Percentiles rank a stretch among this genome's conserved stretches.
Evolutionary conservation across 148 eudicot genomes (phyloP).

Genomic region (Fagopyrum tataricum): DNA sequence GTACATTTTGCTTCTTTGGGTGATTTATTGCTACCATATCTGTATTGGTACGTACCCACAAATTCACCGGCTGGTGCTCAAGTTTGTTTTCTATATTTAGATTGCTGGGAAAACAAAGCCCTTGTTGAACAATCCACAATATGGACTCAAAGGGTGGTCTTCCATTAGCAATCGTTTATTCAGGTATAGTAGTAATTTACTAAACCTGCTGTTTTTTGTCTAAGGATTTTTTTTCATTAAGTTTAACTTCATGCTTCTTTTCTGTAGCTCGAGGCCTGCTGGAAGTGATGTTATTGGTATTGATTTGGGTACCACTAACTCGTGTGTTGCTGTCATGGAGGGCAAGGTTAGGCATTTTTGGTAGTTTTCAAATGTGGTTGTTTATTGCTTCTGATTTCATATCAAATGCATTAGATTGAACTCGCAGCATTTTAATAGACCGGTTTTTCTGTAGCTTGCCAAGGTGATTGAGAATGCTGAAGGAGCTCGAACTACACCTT

Average conservation of each 20-base stretch:
- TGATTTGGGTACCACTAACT: conserved; percentile 21
- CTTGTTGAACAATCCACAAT: not conserved
- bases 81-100: not conserved
- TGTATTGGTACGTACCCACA: not conserved
- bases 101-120: conserved; percentile 13
- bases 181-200: not conserved
- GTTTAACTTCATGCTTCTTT: not conserved
- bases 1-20: not conserved
- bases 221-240: not conserved
- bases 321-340: conserved; percentile 24
- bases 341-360: conserved; percentile 29
- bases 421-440: not conserved
- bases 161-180: not conserved
- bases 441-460: conserved; percentile 16
- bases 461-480: conserved; percentile 65
- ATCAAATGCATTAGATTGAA: not conserved
- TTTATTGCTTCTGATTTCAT: not conserved
- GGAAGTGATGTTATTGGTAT: conserved; percentile 64
- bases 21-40: not conserved
- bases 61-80: not conserved
- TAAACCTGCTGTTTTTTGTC: not conserved
- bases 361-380: not conserved
- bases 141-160: not conserved
- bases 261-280: conserved; percentile 23
- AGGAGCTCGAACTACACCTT: conserved; percentile 64